phyloP scores from a whole-genome alignment of 192 early-diverging fungal species.

The Podila epigama region DNA sequence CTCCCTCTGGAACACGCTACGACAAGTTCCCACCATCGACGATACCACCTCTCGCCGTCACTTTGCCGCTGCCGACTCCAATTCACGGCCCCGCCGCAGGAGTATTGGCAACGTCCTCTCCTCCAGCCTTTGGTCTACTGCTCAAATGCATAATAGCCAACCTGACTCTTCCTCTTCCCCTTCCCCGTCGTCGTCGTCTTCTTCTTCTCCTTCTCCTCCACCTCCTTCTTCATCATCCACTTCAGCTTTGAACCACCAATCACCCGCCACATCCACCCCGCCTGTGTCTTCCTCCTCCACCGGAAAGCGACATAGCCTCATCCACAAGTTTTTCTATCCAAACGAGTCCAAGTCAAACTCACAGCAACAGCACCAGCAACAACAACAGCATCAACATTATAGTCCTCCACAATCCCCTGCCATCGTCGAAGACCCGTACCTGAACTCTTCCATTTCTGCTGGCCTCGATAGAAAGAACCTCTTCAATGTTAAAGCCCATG shows the following conservation, averaged over 20 bases:
- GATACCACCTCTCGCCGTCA: constrained; percentile 6
- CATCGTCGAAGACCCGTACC: constrained; percentile 24
- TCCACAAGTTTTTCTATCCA: constrained; percentile 47
- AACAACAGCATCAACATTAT: too few species aligned
- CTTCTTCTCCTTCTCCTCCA: too few species aligned
- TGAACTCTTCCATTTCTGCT: constrained; percentile 16
- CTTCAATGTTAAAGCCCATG: constrained; percentile 27
- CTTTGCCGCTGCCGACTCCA: background rate
- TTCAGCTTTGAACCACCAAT: background rate
- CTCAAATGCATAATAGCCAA: background rate
- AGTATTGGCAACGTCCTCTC: background rate
- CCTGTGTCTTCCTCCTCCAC: constrained; percentile 27
- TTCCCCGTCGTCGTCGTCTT: too few species aligned
- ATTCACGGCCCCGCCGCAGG: constrained; percentile 12
- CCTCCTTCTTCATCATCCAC: background rate
- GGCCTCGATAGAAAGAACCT: constrained; percentile 42
- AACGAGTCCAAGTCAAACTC: constrained; percentile 12
- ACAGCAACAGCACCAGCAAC: background rate
- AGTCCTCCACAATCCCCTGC: constrained; percentile 11
- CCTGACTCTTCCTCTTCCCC: background rate
- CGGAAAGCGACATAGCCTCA: constrained; percentile 38
- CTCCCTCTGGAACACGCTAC: constrained; percentile 29
- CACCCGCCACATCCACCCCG: constrained; percentile 1
- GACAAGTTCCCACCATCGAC: constrained; percentile 16
- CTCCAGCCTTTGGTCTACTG: background rate